Conservation (phyloP, 2,329 filamentous ascomycete species). For the Alternaria angustiovoidea region DNA sequence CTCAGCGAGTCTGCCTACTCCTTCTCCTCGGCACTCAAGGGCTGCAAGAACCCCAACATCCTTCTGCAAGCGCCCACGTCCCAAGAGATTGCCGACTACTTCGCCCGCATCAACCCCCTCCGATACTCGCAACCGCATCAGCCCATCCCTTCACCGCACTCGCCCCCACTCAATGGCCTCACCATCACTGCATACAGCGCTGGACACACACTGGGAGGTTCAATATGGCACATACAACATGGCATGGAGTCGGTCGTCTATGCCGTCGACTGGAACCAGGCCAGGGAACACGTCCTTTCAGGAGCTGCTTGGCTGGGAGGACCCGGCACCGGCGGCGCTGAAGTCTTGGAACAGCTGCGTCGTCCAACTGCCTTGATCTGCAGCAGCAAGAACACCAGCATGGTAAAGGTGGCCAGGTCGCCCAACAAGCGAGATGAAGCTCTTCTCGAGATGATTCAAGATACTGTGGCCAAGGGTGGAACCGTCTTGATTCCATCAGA, state of each 20-base stretch:
- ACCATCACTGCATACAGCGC: slow-evolving; percentile 97
- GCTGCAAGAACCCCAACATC: slow-evolving; percentile 56
- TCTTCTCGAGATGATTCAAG: slow-evolving; percentile 80
- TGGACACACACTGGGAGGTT: slow-evolving; percentile 93
- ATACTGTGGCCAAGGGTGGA: slow-evolving; percentile 81
- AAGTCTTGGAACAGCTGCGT: slow-evolving; percentile 91
- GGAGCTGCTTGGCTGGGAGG: slow-evolving; percentile 94
- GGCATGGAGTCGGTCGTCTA: slow-evolving; percentile 97
- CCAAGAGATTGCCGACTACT: slow-evolving; percentile 92
- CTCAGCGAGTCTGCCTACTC: slow-evolving; percentile 70
- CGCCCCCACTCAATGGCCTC: slow-evolving; percentile 86
- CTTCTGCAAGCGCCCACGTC: slow-evolving; percentile 75
- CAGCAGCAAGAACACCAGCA: slow-evolving; percentile 81
- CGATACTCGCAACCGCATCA: slow-evolving; percentile 98
- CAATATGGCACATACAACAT: slow-evolving; percentile 98
- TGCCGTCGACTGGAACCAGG: slow-evolving; percentile 97
- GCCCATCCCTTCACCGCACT: slow-evolving; percentile 84
- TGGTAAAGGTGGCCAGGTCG: slow-evolving; percentile 73
- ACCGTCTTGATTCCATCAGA: slow-evolving; percentile 94
- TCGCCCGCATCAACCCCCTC: slow-evolving; percentile 85
- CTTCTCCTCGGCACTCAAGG: slow-evolving; percentile 62
- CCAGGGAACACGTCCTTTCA: slow-evolving; percentile 91
- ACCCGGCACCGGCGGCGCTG: slow-evolving; percentile 78
- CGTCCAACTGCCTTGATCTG: slow-evolving; percentile 95
- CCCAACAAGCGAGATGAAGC: slow-evolving; percentile 85